phyloP scores from a whole-genome alignment of 192 early-diverging fungal genomes.

The Haplosporangium gracile region DNA sequence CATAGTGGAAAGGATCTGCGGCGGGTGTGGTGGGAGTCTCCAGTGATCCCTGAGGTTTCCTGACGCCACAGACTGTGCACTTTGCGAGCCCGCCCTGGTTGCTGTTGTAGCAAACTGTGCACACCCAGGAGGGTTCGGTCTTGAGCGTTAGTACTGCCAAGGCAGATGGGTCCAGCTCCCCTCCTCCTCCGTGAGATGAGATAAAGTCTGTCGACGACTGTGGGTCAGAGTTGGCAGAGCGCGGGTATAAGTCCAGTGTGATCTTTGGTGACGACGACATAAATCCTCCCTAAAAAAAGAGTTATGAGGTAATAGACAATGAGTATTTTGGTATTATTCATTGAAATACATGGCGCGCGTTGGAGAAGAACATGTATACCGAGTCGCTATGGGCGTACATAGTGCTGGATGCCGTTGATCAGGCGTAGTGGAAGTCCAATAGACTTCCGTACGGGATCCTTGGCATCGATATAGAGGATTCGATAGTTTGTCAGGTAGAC shows the following conservation, averaged over 20 bases:
- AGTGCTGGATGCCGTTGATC: slow-evolving; percentile 61
- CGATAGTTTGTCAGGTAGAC: slow-evolving; percentile 81
- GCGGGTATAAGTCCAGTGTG: slow-evolving; percentile 63
- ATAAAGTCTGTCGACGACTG: slow-evolving; percentile 20
- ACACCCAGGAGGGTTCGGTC: slow-evolving; percentile 60
- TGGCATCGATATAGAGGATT: slow-evolving; percentile 84
- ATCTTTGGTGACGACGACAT: slow-evolving; percentile 77
- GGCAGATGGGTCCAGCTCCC: slow-evolving; percentile 19
- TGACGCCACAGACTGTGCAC: slow-evolving; percentile 74
- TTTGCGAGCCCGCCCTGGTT: slow-evolving; percentile 57
- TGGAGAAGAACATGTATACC: not conserved
- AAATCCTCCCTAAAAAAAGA: slow-evolving; percentile 59
- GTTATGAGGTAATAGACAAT: too few species aligned
- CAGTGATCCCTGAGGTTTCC: slow-evolving; percentile 19
- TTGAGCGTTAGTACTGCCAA: slow-evolving; percentile 15
- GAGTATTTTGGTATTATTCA: not conserved
- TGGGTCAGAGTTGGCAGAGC: slow-evolving; percentile 11
- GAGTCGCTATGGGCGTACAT: slow-evolving; percentile 47
- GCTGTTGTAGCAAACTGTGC: slow-evolving; percentile 65
- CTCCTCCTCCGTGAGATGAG: slow-evolving; percentile 12
- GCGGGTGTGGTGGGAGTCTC: slow-evolving; percentile 9
- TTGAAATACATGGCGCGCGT: too few species aligned
- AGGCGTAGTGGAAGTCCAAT: slow-evolving; percentile 64
- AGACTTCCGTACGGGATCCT: slow-evolving; percentile 67
- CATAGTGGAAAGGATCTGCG: slow-evolving; percentile 27